These are phyloP conservation scores for Dendrostoma leiphaemia DNA, from an alignment of 2,329 filamentous ascomycete species.

Conservation along the genomic window DNA sequence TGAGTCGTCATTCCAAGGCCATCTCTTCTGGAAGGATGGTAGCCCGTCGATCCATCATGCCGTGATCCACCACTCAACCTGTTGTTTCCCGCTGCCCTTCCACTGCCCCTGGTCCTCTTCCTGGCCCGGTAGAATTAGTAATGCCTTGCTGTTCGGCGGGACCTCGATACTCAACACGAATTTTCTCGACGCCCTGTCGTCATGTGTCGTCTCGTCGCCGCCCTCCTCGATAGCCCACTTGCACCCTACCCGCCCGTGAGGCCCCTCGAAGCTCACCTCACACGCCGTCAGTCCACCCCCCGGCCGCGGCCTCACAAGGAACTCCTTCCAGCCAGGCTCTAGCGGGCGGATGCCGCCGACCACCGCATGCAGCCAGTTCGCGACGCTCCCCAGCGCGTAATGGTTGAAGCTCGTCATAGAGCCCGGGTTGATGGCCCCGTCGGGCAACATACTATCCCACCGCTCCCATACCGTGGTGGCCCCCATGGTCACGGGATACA, in stretches of 20 bases:
- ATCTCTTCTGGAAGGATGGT: too few species aligned
- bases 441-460: slow-evolving; percentile 37
- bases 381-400: slow-evolving; percentile 38
- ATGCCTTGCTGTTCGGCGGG: slow-evolving; percentile 12
- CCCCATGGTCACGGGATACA: slow-evolving; percentile 37
- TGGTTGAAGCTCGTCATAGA: slow-evolving; percentile 42
- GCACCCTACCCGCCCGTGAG: slow-evolving; percentile 12
- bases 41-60: too few species aligned
- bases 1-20: too few species aligned
- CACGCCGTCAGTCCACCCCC: slow-evolving; percentile 24
- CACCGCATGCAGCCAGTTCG: slow-evolving; percentile 34
- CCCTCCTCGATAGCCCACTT: slow-evolving; percentile 12
- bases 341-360: slow-evolving; percentile 30
- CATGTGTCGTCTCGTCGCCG: background rate
- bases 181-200: background rate
- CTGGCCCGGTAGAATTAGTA: slow-evolving; percentile 13
- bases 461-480: slow-evolving; percentile 41
- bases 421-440: slow-evolving; percentile 35
- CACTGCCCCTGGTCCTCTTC: slow-evolving; percentile 11
- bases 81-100: slow-evolving; percentile 10
- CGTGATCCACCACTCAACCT: slow-evolving; percentile 4
- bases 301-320: slow-evolving; percentile 28
- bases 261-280: slow-evolving; percentile 15
- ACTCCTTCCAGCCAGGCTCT: slow-evolving; percentile 30
- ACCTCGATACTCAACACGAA: slow-evolving; percentile 14